phyloP scores from a whole-genome alignment of 345 rosid genomes.

The Populus deltoides region DNA sequence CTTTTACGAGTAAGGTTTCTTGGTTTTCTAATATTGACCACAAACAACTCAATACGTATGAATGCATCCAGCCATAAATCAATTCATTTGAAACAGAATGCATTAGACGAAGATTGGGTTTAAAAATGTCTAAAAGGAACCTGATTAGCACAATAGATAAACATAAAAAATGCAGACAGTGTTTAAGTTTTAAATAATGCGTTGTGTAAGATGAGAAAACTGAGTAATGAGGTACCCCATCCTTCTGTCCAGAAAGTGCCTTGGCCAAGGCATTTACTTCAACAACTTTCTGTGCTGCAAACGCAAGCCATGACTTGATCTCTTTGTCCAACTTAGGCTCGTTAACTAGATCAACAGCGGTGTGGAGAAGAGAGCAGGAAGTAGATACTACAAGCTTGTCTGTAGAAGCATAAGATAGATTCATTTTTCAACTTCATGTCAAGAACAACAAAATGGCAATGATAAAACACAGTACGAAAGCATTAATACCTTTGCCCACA shows the following conservation, averaged over 20 bases:
- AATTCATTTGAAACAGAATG: not conserved
- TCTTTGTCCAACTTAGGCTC: slow-evolving; percentile 86
- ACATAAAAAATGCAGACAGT: not conserved
- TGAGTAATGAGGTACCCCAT: slow-evolving; percentile 49
- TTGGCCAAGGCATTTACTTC: slow-evolving; percentile 93
- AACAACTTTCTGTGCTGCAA: slow-evolving; percentile 92
- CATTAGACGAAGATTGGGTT: not conserved
- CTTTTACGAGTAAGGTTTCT: not conserved
- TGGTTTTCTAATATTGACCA: not conserved
- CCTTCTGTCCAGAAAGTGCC: slow-evolving; percentile 73
- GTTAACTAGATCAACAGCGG: slow-evolving; percentile 84
- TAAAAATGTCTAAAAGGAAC: not conserved
- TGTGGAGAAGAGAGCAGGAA: slow-evolving; percentile 96
- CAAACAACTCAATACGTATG: not conserved
- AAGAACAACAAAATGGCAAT: not conserved
- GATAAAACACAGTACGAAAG: not conserved
- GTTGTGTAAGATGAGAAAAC: not conserved
- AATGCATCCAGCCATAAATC: not conserved
- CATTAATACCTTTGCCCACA: slow-evolving; percentile 76
- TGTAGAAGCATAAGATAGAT: slow-evolving; percentile 28
- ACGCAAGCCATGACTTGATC: slow-evolving; percentile 95
- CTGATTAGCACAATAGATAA: not conserved
- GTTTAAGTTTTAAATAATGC: not conserved
- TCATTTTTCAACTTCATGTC: not conserved
- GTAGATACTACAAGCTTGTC: slow-evolving; percentile 95